phyloP scores from a whole-genome alignment of 2,329 filamentous ascomycete genomes.

The Podosphaera xanthii region DNA sequence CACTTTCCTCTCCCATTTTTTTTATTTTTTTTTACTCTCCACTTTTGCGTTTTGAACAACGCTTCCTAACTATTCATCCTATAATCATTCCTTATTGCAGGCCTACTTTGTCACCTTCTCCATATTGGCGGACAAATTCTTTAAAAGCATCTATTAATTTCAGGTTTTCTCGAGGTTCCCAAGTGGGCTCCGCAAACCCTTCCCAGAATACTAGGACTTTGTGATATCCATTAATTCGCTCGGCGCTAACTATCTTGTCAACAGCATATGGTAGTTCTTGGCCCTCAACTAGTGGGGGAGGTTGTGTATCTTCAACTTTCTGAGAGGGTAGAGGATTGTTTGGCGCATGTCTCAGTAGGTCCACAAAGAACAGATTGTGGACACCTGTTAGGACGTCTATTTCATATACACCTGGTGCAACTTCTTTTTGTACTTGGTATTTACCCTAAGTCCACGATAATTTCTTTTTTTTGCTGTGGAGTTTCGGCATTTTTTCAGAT shows the following conservation, averaged over 20 bases:
- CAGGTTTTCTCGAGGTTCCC: background rate
- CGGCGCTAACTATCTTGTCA: background rate
- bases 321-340: too few species aligned
- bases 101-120: too few species aligned
- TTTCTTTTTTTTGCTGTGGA: background rate
- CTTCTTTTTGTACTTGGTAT: background rate
- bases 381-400: background rate
- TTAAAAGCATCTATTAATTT: background rate
- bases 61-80: background rate
- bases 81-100: background rate
- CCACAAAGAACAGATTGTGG: background rate
- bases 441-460: background rate
- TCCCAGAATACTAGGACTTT: background rate
- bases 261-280: background rate
- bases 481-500: constrained; percentile 1
- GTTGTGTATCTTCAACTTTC: too few species aligned
- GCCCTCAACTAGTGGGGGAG: background rate
- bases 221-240: background rate
- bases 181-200: background rate
- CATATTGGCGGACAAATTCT: background rate
- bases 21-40: too few species aligned
- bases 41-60: too few species aligned
- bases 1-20: too few species aligned
- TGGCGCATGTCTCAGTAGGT: too few species aligned
- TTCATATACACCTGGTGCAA: background rate